Base-by-base conservation (phyloP, 352 stramenopile species). In the Globisporangium abappressorium region DNA sequence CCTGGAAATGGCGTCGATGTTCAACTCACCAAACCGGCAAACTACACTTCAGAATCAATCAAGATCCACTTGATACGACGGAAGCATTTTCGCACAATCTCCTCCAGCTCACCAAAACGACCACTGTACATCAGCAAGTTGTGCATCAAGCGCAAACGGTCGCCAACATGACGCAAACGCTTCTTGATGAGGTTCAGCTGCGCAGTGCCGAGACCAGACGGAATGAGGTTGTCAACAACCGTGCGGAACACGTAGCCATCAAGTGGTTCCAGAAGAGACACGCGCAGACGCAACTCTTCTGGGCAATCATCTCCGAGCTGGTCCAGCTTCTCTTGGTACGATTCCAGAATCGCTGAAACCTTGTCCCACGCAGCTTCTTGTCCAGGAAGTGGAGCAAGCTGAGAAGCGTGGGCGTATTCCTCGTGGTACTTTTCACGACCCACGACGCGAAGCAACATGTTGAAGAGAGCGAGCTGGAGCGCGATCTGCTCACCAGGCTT, bases 11-110 rank as follows among this genome's bases (percentile, higher is more conserved):
- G 18, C n/a, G 15, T 58, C 6, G 14, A 33, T 34, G 24, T n/a
- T 43, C 26, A 43, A 51, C 26, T 53, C 18, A 49, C 22, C 26
- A 34, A 24, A 7, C 30, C 24, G 33, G 33, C 38, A 9, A 36
- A 41, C 91, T 92, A 95, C 38, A 93, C 85, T 70, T 95, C 87
- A 36, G 87, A 95, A 66, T 97, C 90, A 68, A 94, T 94, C 34
- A 97, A 78, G 75, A 97, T 97, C 88, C 90, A 97, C 75, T 95
- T 96, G 75, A 97, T 94, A 68, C 90, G 89, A 65, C 87, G 86
- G 77, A 95, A 97, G 80, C 86, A 95, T 75, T 97, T 97, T 46
- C 90, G 89, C 60, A 97, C 88, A 57, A 97, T 94, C 66, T 96
- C 87, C 65, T 95, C 87, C 38, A 97, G 71, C 49, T 91, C 75